Evolutionary conservation across 2,329 filamentous ascomycete genomes (phyloP), one percentile per base, ranked within the genome.

Genomic region (Aspergillus alliaceus): DNA sequence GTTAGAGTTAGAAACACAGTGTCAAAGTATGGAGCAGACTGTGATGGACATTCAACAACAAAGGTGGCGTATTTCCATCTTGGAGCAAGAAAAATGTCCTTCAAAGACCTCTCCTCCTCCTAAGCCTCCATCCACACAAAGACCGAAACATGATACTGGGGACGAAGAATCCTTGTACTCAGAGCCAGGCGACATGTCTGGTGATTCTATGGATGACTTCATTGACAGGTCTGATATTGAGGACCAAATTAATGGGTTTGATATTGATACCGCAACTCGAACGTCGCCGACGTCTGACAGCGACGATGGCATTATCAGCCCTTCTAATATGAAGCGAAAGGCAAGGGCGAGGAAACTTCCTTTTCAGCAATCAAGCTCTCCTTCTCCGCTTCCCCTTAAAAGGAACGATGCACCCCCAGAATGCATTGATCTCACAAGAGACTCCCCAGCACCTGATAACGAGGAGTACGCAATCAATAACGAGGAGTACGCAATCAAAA

Each of bases 11-110:
- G 74, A 78, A 25, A 75, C 73, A 6, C 83, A 86, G 64, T 86
- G 86, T 49, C 72, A 75, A 11, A 81, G 76, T 34, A 75, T 96
- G 54, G 86, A 93, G 58, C 76, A 79, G 4, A 91, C 81, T 3
- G 74, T 96, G 1, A 81, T 84, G 34, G 82, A 89, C 54, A 82
- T 83, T 49, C 69, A 79, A 60, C 65, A 66, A 25, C 64, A 68
- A 24, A 68, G 69, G 27, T 85, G 80, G 79, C 77, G 77, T 49
- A 69, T 79, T 32, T 66, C 68, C 9, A 67, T 80, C 2, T 72
- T 82, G 59, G 65, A 74, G 51, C 61, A 65, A 35, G 67, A 67
- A 12, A 65, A 58, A 46, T 73, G 67, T 47, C 74, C 70, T 7
- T 68, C 62, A 12, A 72, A 64, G 48, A 56, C 66, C 49, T 48